Evolutionary conservation across 2,329 filamentous ascomycete genomes (phyloP), one percentile per base, ranked within the genome.

Genomic region (Ascochyta rabiei): DNA sequence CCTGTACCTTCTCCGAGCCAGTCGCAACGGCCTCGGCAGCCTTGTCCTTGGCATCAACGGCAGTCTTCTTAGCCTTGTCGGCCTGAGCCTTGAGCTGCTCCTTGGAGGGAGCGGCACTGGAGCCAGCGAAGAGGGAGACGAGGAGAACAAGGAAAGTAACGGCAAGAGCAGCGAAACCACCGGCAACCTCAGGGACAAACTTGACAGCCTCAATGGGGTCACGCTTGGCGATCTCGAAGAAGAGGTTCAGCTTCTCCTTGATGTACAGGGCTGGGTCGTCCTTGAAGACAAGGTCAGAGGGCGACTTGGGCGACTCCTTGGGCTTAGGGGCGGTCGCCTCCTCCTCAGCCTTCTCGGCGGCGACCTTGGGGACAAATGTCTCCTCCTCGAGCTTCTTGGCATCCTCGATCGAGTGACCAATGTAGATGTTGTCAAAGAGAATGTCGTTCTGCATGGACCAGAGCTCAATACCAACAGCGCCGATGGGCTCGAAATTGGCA

Each of bases 391-490:
- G 83, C 81, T 93, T 89, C 78, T 89, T 87, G 60, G 95, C 95
- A 67, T 99, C 95, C 74, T 91, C 91, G 67, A 95, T 77, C 18
- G 93, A 98, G 87, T 99, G 95, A 62, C 95, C 95, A 76, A 99
- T 92, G 86, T 98, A 99, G 84, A 99, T 96, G 88, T 99, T 99
- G 86, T 98, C 91, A 72, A 99, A 98, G 71, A 97, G 89, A 69
- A 99, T 98, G 75, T 97, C 90, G 77, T 88, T 96, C 81, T 97
- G 93, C 95, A 99, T 99, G 71, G 95, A 98, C 95, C 95, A 99
- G 81, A 99, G 93, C 80, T 99, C 95, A 73, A 98, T 98, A 70
- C 95, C 95, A 80, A 98, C 89, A 82, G 91, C 93, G 73, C 95
- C 95, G 78, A 99, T 98, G 66, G 95, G 93, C 84, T 99, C 95